These are phyloP conservation scores for Rhytidhysteron rufulum DNA, from an alignment of 2,329 filamentous ascomycete genomes.

Conservation along the genomic window DNA sequence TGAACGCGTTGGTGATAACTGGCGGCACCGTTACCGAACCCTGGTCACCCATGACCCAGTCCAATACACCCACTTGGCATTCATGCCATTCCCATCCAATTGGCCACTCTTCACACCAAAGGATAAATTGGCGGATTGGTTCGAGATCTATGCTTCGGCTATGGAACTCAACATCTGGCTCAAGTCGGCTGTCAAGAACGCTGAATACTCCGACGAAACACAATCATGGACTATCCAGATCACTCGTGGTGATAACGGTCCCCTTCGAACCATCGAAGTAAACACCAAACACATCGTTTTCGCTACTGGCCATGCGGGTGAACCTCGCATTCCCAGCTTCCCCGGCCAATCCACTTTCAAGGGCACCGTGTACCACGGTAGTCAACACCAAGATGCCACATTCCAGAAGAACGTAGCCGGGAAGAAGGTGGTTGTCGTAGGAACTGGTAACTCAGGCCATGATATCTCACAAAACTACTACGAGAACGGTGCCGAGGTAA, in stretches of 20 bases:
- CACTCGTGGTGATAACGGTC: conserved; percentile 37
- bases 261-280: conserved; percentile 46
- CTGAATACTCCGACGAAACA: conserved; percentile 49
- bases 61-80: conserved; percentile 52
- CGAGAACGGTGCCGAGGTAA: conserved; percentile 64
- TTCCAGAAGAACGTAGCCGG: conserved; percentile 49
- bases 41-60: conserved; percentile 67
- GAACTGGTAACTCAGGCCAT: conserved; percentile 65
- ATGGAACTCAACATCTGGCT: conserved; percentile 70
- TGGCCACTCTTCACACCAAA: conserved; percentile 72
- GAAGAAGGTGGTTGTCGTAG: conserved; percentile 63
- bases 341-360: conserved; percentile 52
- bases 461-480: conserved; percentile 67
- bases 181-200: conserved; percentile 45
- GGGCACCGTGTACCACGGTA: conserved; percentile 56
- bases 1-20: conserved; percentile 47
- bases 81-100: conserved; percentile 58
- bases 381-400: conserved; percentile 37
- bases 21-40: conserved; percentile 47
- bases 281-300: conserved; percentile 63
- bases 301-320: conserved; percentile 65
- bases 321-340: conserved; percentile 53
- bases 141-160: conserved; percentile 60
- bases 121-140: conserved; percentile 67
- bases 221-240: conserved; percentile 56